phyloP scores from a whole-genome alignment of 2,329 filamentous ascomycete species.

The Chaetomium strumarium region DNA sequence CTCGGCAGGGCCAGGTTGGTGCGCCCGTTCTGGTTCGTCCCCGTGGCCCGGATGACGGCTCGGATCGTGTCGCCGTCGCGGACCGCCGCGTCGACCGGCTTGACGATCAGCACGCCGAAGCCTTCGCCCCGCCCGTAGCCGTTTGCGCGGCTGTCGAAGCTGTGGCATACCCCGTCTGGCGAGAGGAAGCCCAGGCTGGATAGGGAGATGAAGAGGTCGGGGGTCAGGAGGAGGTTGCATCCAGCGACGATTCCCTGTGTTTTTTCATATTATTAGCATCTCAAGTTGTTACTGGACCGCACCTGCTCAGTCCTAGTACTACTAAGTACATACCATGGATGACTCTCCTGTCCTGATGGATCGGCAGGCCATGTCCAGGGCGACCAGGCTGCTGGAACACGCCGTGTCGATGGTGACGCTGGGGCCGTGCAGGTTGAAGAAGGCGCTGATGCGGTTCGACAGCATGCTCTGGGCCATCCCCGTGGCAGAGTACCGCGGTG shows the following conservation, averaged over 20 bases:
- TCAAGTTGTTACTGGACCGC: too few relatives aligned
- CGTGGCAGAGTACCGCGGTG: slow-evolving; percentile 28
- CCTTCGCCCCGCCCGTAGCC: slow-evolving; percentile 51
- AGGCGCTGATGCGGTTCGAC: slow-evolving; percentile 5
- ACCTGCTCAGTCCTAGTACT: too few relatives aligned
- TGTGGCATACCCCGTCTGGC: slow-evolving; percentile 1
- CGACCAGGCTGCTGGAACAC: slow-evolving; percentile 1
- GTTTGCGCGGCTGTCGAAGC: slow-evolving; percentile 29
- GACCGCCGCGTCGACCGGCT: slow-evolving; percentile 20
- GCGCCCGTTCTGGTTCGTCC: background rate
- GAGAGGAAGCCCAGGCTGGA: background rate
- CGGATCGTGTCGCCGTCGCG: background rate
- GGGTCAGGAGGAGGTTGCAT: background rate
- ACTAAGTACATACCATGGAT: background rate
- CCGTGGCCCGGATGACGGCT: background rate
- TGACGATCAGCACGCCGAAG: slow-evolving; percentile 30
- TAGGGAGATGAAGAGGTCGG: background rate
- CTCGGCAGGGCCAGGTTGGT: slow-evolving; percentile 9
- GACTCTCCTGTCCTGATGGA: background rate
- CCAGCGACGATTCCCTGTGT: background rate
- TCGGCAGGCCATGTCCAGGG: background rate
- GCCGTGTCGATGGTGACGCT: slow-evolving; percentile 3
- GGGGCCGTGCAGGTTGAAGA: slow-evolving; percentile 2
- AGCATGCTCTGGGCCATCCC: slow-evolving; percentile 32
- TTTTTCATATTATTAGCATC: background rate